Conservation (phyloP, 768 basidiomycete species). For the Gyrodon lividus region DNA sequence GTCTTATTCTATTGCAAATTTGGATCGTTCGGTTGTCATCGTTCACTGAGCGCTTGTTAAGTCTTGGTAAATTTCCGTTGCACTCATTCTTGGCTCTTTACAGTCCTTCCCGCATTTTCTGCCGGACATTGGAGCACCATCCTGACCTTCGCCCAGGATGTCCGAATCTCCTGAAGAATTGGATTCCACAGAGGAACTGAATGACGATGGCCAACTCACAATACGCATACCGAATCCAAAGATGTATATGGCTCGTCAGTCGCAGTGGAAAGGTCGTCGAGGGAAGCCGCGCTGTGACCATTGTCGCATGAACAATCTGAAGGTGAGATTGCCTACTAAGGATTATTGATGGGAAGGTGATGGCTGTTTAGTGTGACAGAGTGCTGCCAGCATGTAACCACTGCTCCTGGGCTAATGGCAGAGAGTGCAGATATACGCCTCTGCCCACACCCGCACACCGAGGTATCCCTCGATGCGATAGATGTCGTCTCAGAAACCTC, state of each 20-base stretch:
- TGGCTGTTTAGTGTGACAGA: constrained; percentile 56
- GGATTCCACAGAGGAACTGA: constrained; percentile 38
- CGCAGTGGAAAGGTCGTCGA: constrained; percentile 72
- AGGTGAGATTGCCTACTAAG: constrained; percentile 42
- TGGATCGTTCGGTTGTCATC: constrained; percentile 8
- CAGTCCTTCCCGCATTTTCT: constrained; percentile 17
- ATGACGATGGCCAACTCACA: constrained; percentile 54
- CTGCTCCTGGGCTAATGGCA: constrained; percentile 61
- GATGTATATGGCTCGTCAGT: constrained; percentile 66
- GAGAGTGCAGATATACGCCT: constrained; percentile 71
- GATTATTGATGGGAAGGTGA: constrained; percentile 12
- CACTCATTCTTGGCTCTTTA: not conserved
- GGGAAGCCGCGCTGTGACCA: constrained; percentile 76
- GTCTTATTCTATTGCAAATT: constrained; percentile 4
- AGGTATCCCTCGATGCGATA: constrained; percentile 72
- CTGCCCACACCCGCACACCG: constrained; percentile 73
- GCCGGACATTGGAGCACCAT: constrained; percentile 6
- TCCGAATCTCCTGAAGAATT: constrained; percentile 39
- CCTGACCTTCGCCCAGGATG: constrained; percentile 21
- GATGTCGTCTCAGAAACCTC: constrained; percentile 63
- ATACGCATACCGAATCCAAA: constrained; percentile 69
- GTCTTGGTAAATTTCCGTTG: constrained; percentile 5
- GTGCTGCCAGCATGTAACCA: constrained; percentile 71
- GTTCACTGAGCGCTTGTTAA: constrained; percentile 1
- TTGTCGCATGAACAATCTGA: constrained; percentile 69